Base-by-base conservation (phyloP, 1,284 basidiomycete species). In the Ganoderma lucidum region DNA sequence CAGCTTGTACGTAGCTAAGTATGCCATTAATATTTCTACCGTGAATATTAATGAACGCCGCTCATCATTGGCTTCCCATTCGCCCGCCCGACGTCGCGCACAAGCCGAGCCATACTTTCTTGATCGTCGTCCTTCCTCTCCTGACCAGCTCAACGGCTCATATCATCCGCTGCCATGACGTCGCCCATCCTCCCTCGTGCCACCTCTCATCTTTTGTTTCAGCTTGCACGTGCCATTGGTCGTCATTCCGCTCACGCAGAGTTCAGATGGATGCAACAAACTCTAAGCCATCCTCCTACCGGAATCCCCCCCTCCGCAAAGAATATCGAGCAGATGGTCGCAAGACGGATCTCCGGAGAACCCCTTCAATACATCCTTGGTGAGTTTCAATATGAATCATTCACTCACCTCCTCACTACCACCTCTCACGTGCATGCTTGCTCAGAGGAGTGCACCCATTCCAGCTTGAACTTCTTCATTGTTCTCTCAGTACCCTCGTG, bases 311-410 rank as follows among this genome's bases (percentile, higher is more conserved):
- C 68, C 35, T 68, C 71, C 63, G 68, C 75, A 70, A 55, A 75
- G 73, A 70, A 73, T n/a, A 75, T 88, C 23, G 67, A 81, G n/a
- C 76, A 80, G 42, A 86, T 90, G 84, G 81, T 93, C 55, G 75
- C 78, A 10, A 86, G 91, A 19, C 81, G 94, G 72, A 75, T 86
- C 15, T 72, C 76, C 4, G 91, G 94, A 19, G 94, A 96, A 80
- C 96, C 96, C 0, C 83, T 97, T n/a, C 95, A 97, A 76, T 97
- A 97, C 78, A 93, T 97, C 74, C 85, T 97, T 51, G 95, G 96
- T 94, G 77, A 70, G 85, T 66, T 39, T 17, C 39, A 56, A 37
- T 51, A 51, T 51, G 8, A 51, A 51, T 51, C 48, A 51, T 42
- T 37, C 19, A 62, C 17, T 56, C 28, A 41, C 55, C 17, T 32